A percentile compares a stretch with the other conserved stretches of the same genome.
phyloP scores from a whole-genome alignment of 768 basidiomycete species.

The Tremella yokohamensis region DNA sequence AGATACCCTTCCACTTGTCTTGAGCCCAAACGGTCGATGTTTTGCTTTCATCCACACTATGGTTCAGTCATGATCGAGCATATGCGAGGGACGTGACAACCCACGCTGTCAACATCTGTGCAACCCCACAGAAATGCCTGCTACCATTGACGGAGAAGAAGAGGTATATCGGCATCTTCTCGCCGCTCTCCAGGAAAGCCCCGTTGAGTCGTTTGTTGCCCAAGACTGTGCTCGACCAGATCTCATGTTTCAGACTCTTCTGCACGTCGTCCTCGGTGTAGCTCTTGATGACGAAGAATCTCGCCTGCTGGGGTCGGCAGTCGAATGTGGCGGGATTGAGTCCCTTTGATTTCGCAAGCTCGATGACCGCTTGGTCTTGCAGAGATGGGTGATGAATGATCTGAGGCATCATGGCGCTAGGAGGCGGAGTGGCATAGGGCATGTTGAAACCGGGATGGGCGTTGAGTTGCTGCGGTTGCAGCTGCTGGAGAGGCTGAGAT shows the following conservation, averaged over 20 bases:
- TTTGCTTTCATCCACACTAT: slow-evolving; percentile 78
- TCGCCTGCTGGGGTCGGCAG: slow-evolving; percentile 59
- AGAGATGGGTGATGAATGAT: neutral
- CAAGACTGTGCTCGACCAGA: slow-evolving; percentile 94
- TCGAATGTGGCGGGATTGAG: slow-evolving; percentile 46
- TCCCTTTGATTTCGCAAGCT: slow-evolving; percentile 40
- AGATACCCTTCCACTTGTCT: slow-evolving; percentile 99
- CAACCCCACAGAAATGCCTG: slow-evolving; percentile 95
- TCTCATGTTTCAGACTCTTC: slow-evolving; percentile 95
- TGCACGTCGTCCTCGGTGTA: slow-evolving; percentile 98
- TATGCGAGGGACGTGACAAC: slow-evolving; percentile 31
- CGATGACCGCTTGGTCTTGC: slow-evolving; percentile 35
- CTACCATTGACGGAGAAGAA: slow-evolving; percentile 93
- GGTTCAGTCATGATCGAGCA: slow-evolving; percentile 33
- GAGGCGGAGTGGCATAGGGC: slow-evolving; percentile 4
- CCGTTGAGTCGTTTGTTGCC: slow-evolving; percentile 97
- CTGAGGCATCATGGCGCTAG: slow-evolving; percentile 1
- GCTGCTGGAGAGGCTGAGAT: slow-evolving; percentile 3
- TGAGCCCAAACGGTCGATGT: slow-evolving; percentile 98
- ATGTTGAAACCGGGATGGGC: neutral
- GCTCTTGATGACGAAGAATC: slow-evolving; percentile 97
- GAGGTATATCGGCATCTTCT: slow-evolving; percentile 89
- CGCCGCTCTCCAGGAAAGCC: slow-evolving; percentile 91
- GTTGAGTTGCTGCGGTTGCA: neutral
- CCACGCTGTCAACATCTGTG: slow-evolving; percentile 93